Percentiles rank a stretch among this genome's conserved stretches.
phyloP scores from a whole-genome alignment of 1,284 basidiomycete species.

The Puccinia polysora region DNA sequence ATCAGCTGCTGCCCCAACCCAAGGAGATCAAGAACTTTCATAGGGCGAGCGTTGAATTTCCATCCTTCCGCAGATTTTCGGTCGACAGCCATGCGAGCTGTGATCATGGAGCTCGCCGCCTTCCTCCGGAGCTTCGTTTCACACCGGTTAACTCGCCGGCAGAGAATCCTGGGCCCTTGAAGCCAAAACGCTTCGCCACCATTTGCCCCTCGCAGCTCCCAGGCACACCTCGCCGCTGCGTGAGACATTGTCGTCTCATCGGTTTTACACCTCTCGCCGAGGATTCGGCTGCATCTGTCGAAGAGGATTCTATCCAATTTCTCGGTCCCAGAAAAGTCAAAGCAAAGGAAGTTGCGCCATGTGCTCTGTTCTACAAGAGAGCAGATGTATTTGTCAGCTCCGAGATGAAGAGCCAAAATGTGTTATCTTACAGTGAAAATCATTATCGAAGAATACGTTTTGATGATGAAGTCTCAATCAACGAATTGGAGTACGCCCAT shows the following conservation, averaged over 20 bases:
- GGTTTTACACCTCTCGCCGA: slow-evolving; percentile 35
- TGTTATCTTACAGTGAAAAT: slow-evolving; percentile 1
- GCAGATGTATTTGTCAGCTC: slow-evolving; percentile 36
- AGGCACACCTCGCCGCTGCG: not conserved
- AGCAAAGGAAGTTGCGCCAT: slow-evolving; percentile 31
- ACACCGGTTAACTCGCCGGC: not conserved
- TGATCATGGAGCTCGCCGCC: not conserved
- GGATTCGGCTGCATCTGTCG: not conserved
- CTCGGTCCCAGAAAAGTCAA: slow-evolving; percentile 5
- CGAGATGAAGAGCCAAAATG: slow-evolving; percentile 22
- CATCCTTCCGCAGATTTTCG: not conserved
- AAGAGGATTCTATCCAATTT: not conserved
- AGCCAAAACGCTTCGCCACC: not conserved
- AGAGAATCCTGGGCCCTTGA: not conserved
- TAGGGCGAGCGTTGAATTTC: not conserved
- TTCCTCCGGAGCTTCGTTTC: slow-evolving; percentile 7
- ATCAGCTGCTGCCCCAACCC: not conserved
- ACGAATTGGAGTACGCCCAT: slow-evolving; percentile 21
- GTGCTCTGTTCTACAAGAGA: slow-evolving; percentile 26
- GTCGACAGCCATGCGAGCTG: not conserved
- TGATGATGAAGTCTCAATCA: slow-evolving; percentile 22
- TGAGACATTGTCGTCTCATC: slow-evolving; percentile 18
- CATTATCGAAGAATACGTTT: slow-evolving; percentile 7
- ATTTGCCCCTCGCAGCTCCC: not conserved
- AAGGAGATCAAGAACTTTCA: not conserved